phyloP scores from a whole-genome alignment of 2,329 filamentous ascomycete species.

The Zymoseptoria tritici region DNA sequence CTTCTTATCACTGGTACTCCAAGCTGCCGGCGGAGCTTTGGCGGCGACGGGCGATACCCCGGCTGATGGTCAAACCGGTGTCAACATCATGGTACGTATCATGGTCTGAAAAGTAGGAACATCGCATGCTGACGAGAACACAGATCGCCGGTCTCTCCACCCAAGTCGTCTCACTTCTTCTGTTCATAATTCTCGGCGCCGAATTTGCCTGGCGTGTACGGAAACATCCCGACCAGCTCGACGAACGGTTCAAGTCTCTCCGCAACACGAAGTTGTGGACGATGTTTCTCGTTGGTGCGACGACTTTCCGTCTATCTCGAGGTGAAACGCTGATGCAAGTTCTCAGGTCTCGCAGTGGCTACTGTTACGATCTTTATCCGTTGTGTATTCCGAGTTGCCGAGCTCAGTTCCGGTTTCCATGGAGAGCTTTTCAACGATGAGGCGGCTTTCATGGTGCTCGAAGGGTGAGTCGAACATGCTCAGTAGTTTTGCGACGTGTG shows the following conservation, averaged over 20 bases:
- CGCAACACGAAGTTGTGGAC: not conserved
- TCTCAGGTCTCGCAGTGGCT: constrained; percentile 44
- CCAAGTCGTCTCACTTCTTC: constrained; percentile 45
- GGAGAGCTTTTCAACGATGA: constrained; percentile 50
- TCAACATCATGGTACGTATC: constrained; percentile 40
- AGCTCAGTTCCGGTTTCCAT: constrained; percentile 57
- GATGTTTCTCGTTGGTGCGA: not conserved
- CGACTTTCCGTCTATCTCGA: not conserved
- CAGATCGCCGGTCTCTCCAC: constrained; percentile 48
- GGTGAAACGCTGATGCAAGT: not conserved
- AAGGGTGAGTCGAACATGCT: constrained; percentile 29
- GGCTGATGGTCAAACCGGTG: constrained; percentile 38
- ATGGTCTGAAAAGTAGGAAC: not conserved
- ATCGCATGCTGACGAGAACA: not conserved
- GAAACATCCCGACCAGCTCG: not conserved
- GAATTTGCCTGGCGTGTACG: constrained; percentile 24
- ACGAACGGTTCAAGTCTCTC: not conserved
- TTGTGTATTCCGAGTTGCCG: constrained; percentile 58
- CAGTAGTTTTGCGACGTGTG: not conserved
- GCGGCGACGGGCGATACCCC: constrained; percentile 43
- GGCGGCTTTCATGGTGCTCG: constrained; percentile 43
- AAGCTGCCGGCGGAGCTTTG: constrained; percentile 51
- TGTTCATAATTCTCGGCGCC: constrained; percentile 37
- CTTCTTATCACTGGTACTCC: constrained; percentile 48
- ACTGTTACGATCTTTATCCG: constrained; percentile 55